Evolutionary conservation across 1,284 basidiomycete genomes (phyloP).

Genomic region (Trichosporon coremiiforme): DNA sequence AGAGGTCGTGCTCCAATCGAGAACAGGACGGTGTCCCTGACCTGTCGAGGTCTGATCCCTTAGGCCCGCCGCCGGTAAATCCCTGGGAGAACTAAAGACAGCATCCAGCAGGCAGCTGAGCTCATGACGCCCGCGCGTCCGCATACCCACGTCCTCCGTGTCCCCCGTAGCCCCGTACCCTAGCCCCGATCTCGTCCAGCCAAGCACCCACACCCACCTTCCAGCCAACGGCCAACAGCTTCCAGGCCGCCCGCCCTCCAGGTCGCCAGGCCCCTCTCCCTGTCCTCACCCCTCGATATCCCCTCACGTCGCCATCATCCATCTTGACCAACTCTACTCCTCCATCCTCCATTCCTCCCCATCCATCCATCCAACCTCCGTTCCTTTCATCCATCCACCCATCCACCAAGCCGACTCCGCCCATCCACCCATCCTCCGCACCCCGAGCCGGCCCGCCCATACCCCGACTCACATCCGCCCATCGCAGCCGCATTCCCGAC

Average conservation of each 20-base stretch:
- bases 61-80: neutral
- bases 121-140: neutral
- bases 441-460: conserved; percentile 2
- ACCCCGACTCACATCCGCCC: neutral
- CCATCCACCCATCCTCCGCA: conserved; percentile 20
- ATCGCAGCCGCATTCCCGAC: neutral
- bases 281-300: neutral
- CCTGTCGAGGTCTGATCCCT: neutral
- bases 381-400: conserved; percentile 26
- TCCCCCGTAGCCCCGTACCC: neutral
- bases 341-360: neutral
- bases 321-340: conserved; percentile 1
- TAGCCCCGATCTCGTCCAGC: conserved; percentile 6
- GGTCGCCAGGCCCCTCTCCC: neutral
- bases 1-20: conserved; percentile 14
- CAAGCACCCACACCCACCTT: neutral
- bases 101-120: neutral
- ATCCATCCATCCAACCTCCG: conserved; percentile 20
- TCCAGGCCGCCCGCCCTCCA: neutral
- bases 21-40: neutral
- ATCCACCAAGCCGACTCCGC: conserved; percentile 14
- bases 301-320: conserved; percentile 7
- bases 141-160: conserved; percentile 4
- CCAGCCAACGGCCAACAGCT: too few relatives aligned
- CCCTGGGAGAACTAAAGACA: conserved; percentile 7